phyloP scores from a whole-genome alignment of 176 grass and related monocot species.

The Saccharum officinarum region DNA sequence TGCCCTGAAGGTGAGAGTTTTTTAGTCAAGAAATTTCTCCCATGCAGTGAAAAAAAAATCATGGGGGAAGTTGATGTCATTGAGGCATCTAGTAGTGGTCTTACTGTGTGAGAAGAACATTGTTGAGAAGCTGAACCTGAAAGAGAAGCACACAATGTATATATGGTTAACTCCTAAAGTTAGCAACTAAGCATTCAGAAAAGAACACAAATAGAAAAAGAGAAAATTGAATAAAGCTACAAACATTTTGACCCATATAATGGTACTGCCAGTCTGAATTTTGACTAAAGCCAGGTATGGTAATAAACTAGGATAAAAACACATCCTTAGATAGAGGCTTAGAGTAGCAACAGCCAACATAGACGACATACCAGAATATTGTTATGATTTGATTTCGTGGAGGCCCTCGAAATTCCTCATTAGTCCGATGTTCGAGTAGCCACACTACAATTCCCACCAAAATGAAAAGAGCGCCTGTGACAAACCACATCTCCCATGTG shows the following conservation, averaged over 20 bases:
- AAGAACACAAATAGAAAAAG: background rate
- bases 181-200: slow-evolving; percentile 5
- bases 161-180: slow-evolving; percentile 11
- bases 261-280: background rate
- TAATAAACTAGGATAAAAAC: background rate
- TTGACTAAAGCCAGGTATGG: background rate
- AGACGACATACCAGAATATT: slow-evolving; percentile 58
- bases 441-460: slow-evolving; percentile 78
- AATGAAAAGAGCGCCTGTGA: slow-evolving; percentile 68
- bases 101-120: slow-evolving; percentile 93
- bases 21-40: slow-evolving; percentile 8
- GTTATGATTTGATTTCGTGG: slow-evolving; percentile 64
- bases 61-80: background rate
- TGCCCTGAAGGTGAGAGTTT: slow-evolving; percentile 51
- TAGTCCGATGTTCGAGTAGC: slow-evolving; percentile 81
- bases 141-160: slow-evolving; percentile 25
- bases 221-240: background rate
- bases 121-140: slow-evolving; percentile 97
- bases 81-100: slow-evolving; percentile 35
- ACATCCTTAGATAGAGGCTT: background rate
- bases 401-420: slow-evolving; percentile 70
- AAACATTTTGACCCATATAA: background rate
- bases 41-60: slow-evolving; percentile 16
- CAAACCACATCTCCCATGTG: slow-evolving; percentile 78
- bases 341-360: background rate